Conservation (phyloP, 768 basidiomycete species). For the Wakefieldia striispora region DNA sequence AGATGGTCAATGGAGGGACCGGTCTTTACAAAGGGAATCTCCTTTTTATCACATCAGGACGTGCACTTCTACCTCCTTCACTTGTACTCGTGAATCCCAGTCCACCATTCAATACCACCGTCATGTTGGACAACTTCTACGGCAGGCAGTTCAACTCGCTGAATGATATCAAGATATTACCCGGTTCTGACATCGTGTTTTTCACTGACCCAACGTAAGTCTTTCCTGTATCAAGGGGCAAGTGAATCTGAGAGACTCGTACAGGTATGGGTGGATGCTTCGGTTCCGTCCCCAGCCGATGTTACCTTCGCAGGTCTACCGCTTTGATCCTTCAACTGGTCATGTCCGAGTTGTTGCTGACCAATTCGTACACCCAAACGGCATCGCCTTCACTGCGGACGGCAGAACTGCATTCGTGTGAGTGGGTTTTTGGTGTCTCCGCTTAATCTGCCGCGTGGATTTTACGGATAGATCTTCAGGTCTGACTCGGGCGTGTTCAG, state of each 20-base stretch:
- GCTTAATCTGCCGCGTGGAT: neutral
- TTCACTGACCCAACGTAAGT: constrained; percentile 72
- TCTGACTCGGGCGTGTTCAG: constrained; percentile 34
- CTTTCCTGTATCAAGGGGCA: neutral
- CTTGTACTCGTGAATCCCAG: constrained; percentile 63
- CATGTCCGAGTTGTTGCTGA: constrained; percentile 72
- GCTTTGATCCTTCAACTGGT: constrained; percentile 56
- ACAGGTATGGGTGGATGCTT: constrained; percentile 62
- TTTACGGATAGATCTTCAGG: constrained; percentile 24
- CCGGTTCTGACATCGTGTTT: constrained; percentile 61
- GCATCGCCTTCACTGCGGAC: constrained; percentile 68
- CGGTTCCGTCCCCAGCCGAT: constrained; percentile 65
- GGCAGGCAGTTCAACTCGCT: constrained; percentile 82
- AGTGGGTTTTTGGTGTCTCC: constrained; percentile 13
- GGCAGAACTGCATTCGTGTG: constrained; percentile 66
- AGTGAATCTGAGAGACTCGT: neutral
- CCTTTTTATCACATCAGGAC: constrained; percentile 63
- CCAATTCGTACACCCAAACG: constrained; percentile 72
- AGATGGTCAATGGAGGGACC: constrained; percentile 72
- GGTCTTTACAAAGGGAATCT: constrained; percentile 59
- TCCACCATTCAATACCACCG: constrained; percentile 62
- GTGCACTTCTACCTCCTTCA: constrained; percentile 59
- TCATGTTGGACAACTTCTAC: constrained; percentile 75
- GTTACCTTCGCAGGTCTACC: constrained; percentile 61
- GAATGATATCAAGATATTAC: constrained; percentile 76